Base-by-base conservation (phyloP, 495 filamentous ascomycete species). In the Aspergillus campestris region DNA sequence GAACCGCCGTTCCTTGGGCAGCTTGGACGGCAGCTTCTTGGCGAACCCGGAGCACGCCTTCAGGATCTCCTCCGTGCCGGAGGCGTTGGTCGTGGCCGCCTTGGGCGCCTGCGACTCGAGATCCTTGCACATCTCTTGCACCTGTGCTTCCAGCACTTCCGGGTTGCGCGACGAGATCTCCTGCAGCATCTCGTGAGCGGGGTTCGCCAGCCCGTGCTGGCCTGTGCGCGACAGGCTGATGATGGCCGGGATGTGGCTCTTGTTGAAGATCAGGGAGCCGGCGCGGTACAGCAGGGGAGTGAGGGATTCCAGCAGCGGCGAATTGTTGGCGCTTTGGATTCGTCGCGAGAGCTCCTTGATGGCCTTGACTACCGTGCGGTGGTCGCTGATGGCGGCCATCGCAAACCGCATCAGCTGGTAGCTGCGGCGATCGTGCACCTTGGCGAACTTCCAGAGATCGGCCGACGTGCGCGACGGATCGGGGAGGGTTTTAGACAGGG, bases 21-120 rank as follows among this genome's bases (percentile, higher is more conserved):
- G 77, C 37, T 96, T 90, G 13, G 80, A 75, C 0, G 90, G 84
- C 47, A 91, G 89, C 51, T 80, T 87, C 51, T 78, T 82, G 7
- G 90, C 88, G 59, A 95, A 97, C 3, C 84, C 83, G 7, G 89
- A 84, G 55, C 89, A 94, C 6, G 92, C 91, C 60, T 94, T 95
- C 46, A 99, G 72, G 6, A 89, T 91, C 58, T 95, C 87, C 13
- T 89, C 87, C 8, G 85, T 82, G 2, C 77, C 69, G 3, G 77
- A 53, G 44, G 87, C 81, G 42, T 86, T 86, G 2, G 75, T 52
- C 27, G 75, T 77, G n/a, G 73, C 73, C 10, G 69, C 62, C 11
- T 76, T 81, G 3, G 92, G 91, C 6, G 89, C 86, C 57, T 89
- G 79, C 14, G 86, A 79, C 52, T 86, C 79, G 7, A 99, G 72